Evolutionary conservation across 768 basidiomycete species (phyloP), one percentile per base, ranked within the genome.

Genomic region (Pulveroboletus sp.): DNA sequence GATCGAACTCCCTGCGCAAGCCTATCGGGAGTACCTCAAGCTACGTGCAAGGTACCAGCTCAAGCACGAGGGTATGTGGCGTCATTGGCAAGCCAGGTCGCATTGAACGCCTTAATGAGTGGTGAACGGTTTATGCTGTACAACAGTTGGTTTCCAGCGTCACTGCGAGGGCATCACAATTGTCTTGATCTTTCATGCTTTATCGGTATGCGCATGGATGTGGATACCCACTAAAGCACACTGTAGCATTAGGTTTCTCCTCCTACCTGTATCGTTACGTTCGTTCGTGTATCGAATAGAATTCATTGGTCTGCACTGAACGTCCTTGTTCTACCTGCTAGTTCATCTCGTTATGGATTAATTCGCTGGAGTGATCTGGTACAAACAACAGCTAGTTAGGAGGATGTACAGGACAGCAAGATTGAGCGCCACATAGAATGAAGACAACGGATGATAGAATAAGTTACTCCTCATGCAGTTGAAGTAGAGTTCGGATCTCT

Each of bases 1-100:
- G 75, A 77, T 87, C 52, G 83, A 86, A 60, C 74, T 88, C 18
- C 78, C 83, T 24, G 72, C 73, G 38, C 70, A 76, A 50, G 80
- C 81, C 8, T 85, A 79, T 60, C 72, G 69, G 32, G 75, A 85
- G 57, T 88, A 78, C 63, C 67, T 74, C 49, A 74, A 78, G 60
- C 65, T 83, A 55, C 76, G 70, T 54, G 69, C 73, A 43, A 77
- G 73, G 50, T 75, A 78, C 50, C 76, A 76, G 62, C 73, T 76
- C 61, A 74, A 75, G 45, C 74, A 81, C 47, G 83, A 86, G 64
- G 75, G 69, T 39, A 65, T 83, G 57, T 87, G 82, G 81, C 72
- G 68, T 47, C 69, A 74, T 27, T 78, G 74, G 76, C 69, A 63
- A 51, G 62, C 67, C 36, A 69, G 54, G 46, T 30, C 52, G 35